phyloP scores from a whole-genome alignment of 2,329 filamentous ascomycete genomes.

The Aspergillus intermedius region DNA sequence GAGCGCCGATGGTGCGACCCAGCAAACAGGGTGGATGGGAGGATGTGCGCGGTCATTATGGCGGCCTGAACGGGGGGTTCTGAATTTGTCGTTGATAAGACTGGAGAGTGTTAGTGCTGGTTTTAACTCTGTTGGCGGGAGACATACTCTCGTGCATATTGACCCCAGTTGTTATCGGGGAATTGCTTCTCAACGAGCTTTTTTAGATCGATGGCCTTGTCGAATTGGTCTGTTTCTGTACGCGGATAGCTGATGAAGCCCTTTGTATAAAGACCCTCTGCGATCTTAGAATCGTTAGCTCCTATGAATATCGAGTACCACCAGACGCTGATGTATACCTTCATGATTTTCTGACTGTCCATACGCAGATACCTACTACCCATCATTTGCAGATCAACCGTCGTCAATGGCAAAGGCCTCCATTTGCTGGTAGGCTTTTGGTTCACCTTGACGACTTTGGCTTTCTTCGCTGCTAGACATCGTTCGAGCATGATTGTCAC shows the following conservation, averaged over 20 bases:
- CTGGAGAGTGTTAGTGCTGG: conserved; percentile 16
- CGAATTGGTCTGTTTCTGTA: conserved; percentile 95
- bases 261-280: conserved; percentile 83
- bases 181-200: conserved; percentile 77
- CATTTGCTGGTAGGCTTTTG: conserved; percentile 91
- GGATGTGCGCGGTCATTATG: conserved; percentile 97
- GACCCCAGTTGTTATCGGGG: conserved; percentile 68
- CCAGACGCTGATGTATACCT: conserved; percentile 32
- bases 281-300: conserved; percentile 39
- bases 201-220: conserved; percentile 77
- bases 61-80: conserved; percentile 70
- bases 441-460: conserved; percentile 75
- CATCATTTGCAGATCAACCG: conserved; percentile 93
- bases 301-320: not conserved
- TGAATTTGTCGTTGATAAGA: conserved; percentile 69
- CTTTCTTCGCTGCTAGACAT: conserved; percentile 68
- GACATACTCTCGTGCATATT: conserved; percentile 61
- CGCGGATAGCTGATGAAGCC: conserved; percentile 97
- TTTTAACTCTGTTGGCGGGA: not conserved
- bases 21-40: conserved; percentile 93
- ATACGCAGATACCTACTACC: conserved; percentile 84
- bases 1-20: conserved; percentile 57
- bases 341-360: conserved; percentile 87
- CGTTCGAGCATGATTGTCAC: conserved; percentile 78
- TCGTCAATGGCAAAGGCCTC: conserved; percentile 88